Evolutionary conservation across 257 asterid species (phyloP), one percentile per base, ranked within the genome.

Genomic region (Penstemon barbatus): DNA sequence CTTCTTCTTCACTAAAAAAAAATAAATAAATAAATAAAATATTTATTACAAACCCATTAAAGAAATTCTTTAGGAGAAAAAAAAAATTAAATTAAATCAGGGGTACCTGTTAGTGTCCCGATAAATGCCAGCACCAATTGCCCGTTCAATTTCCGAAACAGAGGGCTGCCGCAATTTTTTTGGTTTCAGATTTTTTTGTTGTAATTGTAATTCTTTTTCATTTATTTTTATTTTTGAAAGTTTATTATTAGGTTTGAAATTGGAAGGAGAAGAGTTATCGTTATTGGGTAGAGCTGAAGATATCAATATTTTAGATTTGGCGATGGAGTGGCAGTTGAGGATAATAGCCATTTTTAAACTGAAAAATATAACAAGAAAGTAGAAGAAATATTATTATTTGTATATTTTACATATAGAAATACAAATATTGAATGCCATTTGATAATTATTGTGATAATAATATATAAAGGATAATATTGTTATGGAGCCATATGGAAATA

Each of bases 61-160:
- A 40, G 4, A 7, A 49, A 7, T 63, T 37, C 11, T 7, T 3
- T 40, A 4, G 36, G 13, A 8, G 40, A 43, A 3, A 12, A 9
- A 8, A 13, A 45, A 45, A 11, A 40, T 11, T 2, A 37, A 25
- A 15, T 15, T 15, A 48, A 19, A 50, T 10, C 52, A 66, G 44
- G 46, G 45, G n/a, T 85, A 65, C 96, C 87, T 80, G 74, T 58
- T 69, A 8, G 68, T 61, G 48, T 81, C 97, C 7, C 87, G 80
- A 48, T 83, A 89, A 61, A 75, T 66, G 57, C 96, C 97, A 9
- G 95, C 91, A 9, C 95, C 96, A 25, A 91, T 88, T 56, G 95
- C 96, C 51, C 86, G 85, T 70, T 91, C 95, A 5, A 91, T 82
- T 73, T 91, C 96, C 61, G 84, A 45, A 69, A 89, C 42, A n/a